A percentile compares a stretch with the other conserved stretches of the same genome.
These are phyloP conservation scores for Ganoderma lingzhi DNA, from an alignment of 1,284 basidiomycete species.

Conservation along the genomic window DNA sequence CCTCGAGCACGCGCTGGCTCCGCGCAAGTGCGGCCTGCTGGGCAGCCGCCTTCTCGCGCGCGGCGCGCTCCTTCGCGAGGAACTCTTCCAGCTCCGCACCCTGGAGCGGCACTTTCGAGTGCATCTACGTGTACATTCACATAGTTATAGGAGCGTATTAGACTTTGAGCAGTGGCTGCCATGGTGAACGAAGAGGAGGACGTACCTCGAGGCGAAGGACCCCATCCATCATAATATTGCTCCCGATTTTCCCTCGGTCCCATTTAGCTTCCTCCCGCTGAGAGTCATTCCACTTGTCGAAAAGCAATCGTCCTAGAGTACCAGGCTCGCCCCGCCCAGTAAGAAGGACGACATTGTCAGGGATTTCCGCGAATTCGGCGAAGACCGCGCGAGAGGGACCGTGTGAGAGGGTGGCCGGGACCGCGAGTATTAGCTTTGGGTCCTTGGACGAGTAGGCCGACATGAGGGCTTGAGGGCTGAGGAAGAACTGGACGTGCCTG, in stretches of 20 bases:
- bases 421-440: conserved; percentile 93
- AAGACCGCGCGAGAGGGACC: conserved; percentile 91
- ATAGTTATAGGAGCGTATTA: not conserved
- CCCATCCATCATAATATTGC: conserved; percentile 81
- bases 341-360: conserved; percentile 87
- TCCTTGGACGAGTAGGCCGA: conserved; percentile 86
- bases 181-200: not conserved
- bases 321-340: conserved; percentile 83
- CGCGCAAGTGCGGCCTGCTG: conserved; percentile 87
- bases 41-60: conserved; percentile 88
- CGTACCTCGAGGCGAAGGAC: conserved; percentile 70
- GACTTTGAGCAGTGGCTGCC: not conserved
- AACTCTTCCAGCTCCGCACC: conserved; percentile 88
- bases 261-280: conserved; percentile 84
- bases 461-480: conserved; percentile 82
- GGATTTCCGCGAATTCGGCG: conserved; percentile 80
- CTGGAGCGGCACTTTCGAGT: conserved; percentile 87
- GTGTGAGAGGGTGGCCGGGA: conserved; percentile 92
- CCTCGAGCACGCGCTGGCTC: conserved; percentile 91
- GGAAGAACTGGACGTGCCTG: conserved; percentile 92
- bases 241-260: conserved; percentile 90
- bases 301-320: conserved; percentile 83
- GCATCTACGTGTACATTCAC: conserved; percentile 62
- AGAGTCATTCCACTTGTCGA: conserved; percentile 85
- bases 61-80: conserved; percentile 79